Evolutionary conservation across 2,329 filamentous ascomycete species (phyloP), one percentile per base, ranked within the genome.

Genomic region (Lasiodiplodia hormozganensis): DNA sequence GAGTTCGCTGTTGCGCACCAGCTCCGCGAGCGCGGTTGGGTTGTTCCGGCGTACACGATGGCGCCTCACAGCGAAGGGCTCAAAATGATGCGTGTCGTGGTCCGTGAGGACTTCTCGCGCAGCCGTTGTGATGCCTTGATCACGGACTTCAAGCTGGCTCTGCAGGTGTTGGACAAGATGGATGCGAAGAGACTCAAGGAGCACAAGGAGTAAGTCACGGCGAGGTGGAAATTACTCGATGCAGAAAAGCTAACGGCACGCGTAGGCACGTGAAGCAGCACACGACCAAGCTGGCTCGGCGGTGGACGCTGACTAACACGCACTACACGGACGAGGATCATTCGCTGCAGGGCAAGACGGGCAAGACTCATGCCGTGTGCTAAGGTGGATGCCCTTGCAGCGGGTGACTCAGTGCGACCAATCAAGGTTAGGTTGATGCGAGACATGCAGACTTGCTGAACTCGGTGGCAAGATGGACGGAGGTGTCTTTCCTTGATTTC

Each of bases 31-130:
- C 88, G 94, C 40, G 92, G 93, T 53, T 98, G 95, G 95, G 91
- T 97, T 36, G 92, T 97, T 0, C 95, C 95, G 0, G 95, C 95
- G 0, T 98, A 98, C 82, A 98, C 94, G 49, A 97, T 97, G 95
- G 95, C 95, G 0, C 94, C 94, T 21, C 86, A 97, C 77, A 94
- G 92, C 21, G 85, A 92, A 68, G 84, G 89, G 71, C 85, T 97
- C 76, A 96, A 97, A 86, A 90, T 98, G 87, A 89, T 97, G 84
- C 90, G 95, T 47, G 89, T 97, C 4, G 95, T 98, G 0, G 92
- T 97, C 4, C 89, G 95, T 62, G 95, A 97, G 81, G 95, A 97
- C 81, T 97, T 98, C 74, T 92, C 89, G 57, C 90, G 91, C 79
- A 89, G 86, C 73, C 87, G 94, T 49, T 97, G 93, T 76, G 94